Conservation (phyloP, 106 monocot genomes). For the Hemerocallis citrina region DNA sequence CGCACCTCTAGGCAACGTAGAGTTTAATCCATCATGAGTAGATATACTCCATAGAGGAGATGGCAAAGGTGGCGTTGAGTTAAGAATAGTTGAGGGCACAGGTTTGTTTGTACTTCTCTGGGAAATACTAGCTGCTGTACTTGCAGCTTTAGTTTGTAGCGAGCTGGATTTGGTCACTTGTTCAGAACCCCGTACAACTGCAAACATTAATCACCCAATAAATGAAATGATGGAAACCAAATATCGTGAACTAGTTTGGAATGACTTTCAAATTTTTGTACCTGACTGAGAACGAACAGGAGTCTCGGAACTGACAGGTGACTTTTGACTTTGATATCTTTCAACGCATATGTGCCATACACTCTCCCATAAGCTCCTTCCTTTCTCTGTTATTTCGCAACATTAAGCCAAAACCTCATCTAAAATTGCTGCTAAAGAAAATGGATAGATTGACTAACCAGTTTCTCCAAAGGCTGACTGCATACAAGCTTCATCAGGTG, state of each 20-base stretch:
- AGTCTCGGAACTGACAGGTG: constrained; percentile 45
- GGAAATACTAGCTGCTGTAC: constrained; percentile 18
- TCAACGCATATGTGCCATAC: constrained; percentile 47
- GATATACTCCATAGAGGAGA: constrained; percentile 43
- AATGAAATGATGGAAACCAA: background rate
- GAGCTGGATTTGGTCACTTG: constrained; percentile 23
- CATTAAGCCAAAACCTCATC: background rate
- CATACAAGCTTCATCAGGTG: constrained; percentile 82
- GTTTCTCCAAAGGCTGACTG: constrained; percentile 69
- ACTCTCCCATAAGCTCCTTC: constrained; percentile 59
- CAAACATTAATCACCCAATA: constrained; percentile 6
- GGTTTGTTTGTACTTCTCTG: constrained; percentile 29
- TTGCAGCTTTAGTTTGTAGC: constrained; percentile 36
- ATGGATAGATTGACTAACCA: constrained; percentile 37
- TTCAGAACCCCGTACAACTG: constrained; percentile 37
- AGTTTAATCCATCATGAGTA: constrained; percentile 22
- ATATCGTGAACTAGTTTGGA: background rate
- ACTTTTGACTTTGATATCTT: constrained; percentile 52
- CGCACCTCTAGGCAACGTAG: constrained; percentile 35
- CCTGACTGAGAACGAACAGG: constrained; percentile 54
- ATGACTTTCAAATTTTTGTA: constrained; percentile 8
- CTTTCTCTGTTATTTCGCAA: constrained; percentile 35
- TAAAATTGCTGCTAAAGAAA: background rate
- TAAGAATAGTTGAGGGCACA: constrained; percentile 14
- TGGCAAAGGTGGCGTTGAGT: constrained; percentile 30